Percentiles rank a stretch among this genome's conserved stretches.
These are phyloP conservation scores for Apiospora sp. DNA, from an alignment of 2,329 filamentous ascomycete species.

Conservation along the genomic window DNA sequence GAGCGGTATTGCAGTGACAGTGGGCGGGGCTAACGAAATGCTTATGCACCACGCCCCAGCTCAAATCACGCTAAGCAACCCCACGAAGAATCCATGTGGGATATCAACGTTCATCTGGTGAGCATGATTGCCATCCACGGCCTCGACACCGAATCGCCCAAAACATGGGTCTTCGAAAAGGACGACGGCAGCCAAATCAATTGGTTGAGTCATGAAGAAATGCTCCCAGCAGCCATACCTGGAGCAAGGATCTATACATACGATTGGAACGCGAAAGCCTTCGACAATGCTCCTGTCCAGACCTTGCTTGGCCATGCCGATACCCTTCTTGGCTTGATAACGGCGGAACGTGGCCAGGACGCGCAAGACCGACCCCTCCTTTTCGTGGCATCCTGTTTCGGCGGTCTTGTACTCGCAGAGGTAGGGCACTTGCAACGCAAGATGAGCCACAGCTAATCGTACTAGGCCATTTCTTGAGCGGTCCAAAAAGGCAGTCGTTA, in stretches of 20 bases:
- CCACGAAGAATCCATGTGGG: too few relatives aligned
- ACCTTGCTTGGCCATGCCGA: slow-evolving; percentile 12
- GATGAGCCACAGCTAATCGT: too few relatives aligned
- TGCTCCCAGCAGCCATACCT: background rate
- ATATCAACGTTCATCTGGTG: too few relatives aligned
- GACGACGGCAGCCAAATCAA: slow-evolving; percentile 23
- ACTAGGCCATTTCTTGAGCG: slow-evolving; percentile 34
- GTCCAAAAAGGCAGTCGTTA: slow-evolving; percentile 32
- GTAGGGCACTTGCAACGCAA: slow-evolving; percentile 27
- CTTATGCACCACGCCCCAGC: too few relatives aligned
- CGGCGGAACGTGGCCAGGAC: slow-evolving; percentile 24
- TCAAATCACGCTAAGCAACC: too few relatives aligned
- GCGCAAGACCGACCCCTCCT: slow-evolving; percentile 31
- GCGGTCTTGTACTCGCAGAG: slow-evolving; percentile 33
- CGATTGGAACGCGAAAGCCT: slow-evolving; percentile 1
- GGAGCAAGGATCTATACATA: slow-evolving; percentile 2
- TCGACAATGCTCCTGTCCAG: background rate
- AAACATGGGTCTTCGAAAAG: slow-evolving; percentile 34
- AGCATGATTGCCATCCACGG: slow-evolving; percentile 35
- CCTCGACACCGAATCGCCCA: slow-evolving; percentile 35
- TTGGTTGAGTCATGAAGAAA: slow-evolving; percentile 23
- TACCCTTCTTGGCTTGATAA: slow-evolving; percentile 28
- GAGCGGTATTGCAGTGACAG: background rate
- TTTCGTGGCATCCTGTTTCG: slow-evolving; percentile 36
- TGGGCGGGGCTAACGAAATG: too few relatives aligned